These are phyloP conservation scores for Cymbopogon citratus DNA, from an alignment of 176 grass and related monocot species.

Conservation along the genomic window DNA sequence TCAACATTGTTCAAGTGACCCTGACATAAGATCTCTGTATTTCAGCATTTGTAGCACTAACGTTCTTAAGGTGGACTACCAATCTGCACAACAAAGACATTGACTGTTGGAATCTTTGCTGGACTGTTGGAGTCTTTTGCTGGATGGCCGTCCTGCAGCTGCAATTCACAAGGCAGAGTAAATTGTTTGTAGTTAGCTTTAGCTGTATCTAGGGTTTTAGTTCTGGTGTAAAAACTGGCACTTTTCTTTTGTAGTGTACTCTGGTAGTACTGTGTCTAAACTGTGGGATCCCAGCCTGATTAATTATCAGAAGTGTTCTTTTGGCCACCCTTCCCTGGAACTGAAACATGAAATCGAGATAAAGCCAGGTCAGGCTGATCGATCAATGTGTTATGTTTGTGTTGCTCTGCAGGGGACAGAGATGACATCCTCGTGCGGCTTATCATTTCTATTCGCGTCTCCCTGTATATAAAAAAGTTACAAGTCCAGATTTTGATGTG, in stretches of 20 bases:
- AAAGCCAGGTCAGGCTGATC: neutral
- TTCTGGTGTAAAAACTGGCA: constrained; percentile 2
- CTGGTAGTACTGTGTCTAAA: constrained; percentile 16
- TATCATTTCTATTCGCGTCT: neutral
- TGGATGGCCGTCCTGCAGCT: neutral
- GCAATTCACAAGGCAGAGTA: neutral
- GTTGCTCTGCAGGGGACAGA: neutral
- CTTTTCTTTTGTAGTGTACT: constrained; percentile 11
- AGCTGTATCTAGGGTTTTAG: constrained; percentile 21
- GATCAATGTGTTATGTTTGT: neutral
- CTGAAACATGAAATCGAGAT: neutral
- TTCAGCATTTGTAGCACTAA: constrained; percentile 22
- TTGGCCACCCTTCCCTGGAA: neutral
- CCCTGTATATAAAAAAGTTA: neutral
- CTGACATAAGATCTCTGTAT: neutral
- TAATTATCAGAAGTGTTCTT: neutral
- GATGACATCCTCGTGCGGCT: neutral
- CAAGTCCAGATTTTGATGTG: neutral
- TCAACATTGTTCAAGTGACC: constrained; percentile 6
- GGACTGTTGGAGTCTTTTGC: neutral
- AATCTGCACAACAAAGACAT: constrained; percentile 2
- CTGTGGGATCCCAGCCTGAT: neutral
- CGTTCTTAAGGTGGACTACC: neutral
- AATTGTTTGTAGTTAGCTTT: constrained; percentile 21
- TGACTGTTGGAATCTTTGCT: neutral